These are phyloP conservation scores for Calocybe cyanea DNA, from an alignment of 768 basidiomycete genomes.

Conservation along the genomic window DNA sequence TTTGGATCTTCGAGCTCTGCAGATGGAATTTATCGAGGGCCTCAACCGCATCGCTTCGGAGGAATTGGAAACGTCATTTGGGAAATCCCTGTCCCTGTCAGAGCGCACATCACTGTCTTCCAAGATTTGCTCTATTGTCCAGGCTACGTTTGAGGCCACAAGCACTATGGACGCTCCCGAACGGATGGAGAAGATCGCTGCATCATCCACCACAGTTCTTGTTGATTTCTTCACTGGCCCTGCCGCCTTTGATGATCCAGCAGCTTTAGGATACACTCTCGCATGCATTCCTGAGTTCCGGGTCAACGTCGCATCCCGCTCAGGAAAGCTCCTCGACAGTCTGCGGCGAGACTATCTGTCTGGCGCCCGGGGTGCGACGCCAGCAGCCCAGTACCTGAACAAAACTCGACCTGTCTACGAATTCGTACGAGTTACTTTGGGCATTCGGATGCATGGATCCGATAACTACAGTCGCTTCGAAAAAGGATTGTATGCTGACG, in stretches of 20 bases:
- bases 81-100: slow-evolving; percentile 28
- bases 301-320: slow-evolving; percentile 43
- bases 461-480: slow-evolving; percentile 64
- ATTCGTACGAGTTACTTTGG: slow-evolving; percentile 66
- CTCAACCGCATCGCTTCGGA: slow-evolving; percentile 45
- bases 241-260: slow-evolving; percentile 26
- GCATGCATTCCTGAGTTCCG: slow-evolving; percentile 52
- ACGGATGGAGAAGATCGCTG: slow-evolving; percentile 71
- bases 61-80: slow-evolving; percentile 46
- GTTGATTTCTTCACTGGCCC: slow-evolving; percentile 56
- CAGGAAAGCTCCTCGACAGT: slow-evolving; percentile 39
- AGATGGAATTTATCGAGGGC: slow-evolving; percentile 55
- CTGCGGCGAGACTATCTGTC: slow-evolving; percentile 56
- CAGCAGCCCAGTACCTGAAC: slow-evolving; percentile 64
- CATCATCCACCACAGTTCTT: slow-evolving; percentile 55
- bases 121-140: slow-evolving; percentile 40
- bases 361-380: slow-evolving; percentile 56
- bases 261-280: slow-evolving; percentile 27
- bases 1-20: slow-evolving; percentile 78
- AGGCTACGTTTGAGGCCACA: slow-evolving; percentile 56
- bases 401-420: slow-evolving; percentile 73
- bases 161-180: slow-evolving; percentile 66
- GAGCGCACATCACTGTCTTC: slow-evolving; percentile 29
- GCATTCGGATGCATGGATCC: slow-evolving; percentile 77
- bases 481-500: slow-evolving; percentile 63